phyloP scores from a whole-genome alignment of 2,329 filamentous ascomycete species.

The Didymella glomerata region DNA sequence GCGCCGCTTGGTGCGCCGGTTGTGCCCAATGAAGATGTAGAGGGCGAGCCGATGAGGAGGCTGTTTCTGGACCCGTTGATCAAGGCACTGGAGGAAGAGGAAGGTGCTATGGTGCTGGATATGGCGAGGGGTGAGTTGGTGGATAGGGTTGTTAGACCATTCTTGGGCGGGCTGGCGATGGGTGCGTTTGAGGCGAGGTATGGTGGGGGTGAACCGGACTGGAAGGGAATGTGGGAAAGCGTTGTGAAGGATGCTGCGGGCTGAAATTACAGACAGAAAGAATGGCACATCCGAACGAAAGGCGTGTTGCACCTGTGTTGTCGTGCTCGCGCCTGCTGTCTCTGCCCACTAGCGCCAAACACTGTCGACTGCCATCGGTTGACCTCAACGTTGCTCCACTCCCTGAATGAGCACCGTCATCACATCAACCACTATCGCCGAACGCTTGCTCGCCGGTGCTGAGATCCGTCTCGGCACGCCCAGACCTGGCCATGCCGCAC shows the following conservation, averaged over 20 bases:
- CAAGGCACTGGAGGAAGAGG: conserved; percentile 43
- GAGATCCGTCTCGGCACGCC: neutral
- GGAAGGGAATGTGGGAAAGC: conserved; percentile 44
- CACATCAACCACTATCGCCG: neutral
- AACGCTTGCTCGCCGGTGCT: neutral
- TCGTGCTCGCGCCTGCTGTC: neutral
- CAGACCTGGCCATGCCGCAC: neutral
- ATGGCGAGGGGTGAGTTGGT: conserved; percentile 70
- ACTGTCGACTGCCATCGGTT: neutral
- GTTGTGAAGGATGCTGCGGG: conserved; percentile 40
- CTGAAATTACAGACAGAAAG: neutral
- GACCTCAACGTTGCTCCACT: neutral
- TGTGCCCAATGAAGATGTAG: neutral
- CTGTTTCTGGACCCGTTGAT: conserved; percentile 57
- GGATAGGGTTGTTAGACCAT: conserved; percentile 80
- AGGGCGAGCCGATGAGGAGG: conserved; percentile 39
- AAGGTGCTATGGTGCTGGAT: conserved; percentile 58
- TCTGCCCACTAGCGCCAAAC: neutral
- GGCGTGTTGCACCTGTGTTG: neutral
- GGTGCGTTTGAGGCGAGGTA: conserved; percentile 93
- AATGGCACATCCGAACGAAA: neutral
- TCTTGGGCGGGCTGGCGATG: conserved; percentile 91
- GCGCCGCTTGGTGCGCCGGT: conserved; percentile 4
- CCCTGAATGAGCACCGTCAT: neutral
- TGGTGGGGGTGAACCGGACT: conserved; percentile 68